phyloP scores from a whole-genome alignment of 495 filamentous ascomycete genomes.

The Penicillium verhagenii region DNA sequence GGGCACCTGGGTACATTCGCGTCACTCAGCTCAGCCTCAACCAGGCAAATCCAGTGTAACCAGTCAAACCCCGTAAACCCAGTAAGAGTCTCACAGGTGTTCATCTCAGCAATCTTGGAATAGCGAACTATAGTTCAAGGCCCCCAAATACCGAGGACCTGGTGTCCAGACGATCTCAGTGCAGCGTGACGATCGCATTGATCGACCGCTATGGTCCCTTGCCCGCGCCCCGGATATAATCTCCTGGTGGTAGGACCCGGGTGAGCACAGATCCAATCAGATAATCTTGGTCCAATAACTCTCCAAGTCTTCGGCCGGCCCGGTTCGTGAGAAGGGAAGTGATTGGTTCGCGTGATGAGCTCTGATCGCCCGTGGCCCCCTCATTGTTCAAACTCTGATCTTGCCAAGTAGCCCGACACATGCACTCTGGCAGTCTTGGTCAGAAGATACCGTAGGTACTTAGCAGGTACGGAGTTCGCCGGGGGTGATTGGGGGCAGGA shows the following conservation, averaged over 20 bases:
- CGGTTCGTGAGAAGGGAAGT: not conserved
- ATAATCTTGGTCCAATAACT: not conserved
- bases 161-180: not conserved
- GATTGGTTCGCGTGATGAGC: slow-evolving; percentile 2
- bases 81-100: not conserved
- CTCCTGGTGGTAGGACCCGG: not conserved
- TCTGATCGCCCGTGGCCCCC: slow-evolving; percentile 2
- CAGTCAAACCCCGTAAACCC: no score
- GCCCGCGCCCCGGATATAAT: not conserved
- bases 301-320: not conserved
- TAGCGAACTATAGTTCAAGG: not conserved
- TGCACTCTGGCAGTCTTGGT: not conserved
- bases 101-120: not conserved
- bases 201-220: slow-evolving; percentile 11
- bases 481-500: not conserved
- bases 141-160: not conserved
- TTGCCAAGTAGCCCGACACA: not conserved
- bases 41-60: not conserved
- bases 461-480: not conserved
- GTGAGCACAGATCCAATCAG: not conserved
- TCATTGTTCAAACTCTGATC: slow-evolving; percentile 5
- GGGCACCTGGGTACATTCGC: no score
- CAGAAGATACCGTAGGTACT: no score
- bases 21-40: not conserved
- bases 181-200: not conserved